Evolutionary conservation across 2,329 filamentous ascomycete species (phyloP), one percentile per base, ranked within the genome.

Genomic region (Stagonosporopsis rhizophila): DNA sequence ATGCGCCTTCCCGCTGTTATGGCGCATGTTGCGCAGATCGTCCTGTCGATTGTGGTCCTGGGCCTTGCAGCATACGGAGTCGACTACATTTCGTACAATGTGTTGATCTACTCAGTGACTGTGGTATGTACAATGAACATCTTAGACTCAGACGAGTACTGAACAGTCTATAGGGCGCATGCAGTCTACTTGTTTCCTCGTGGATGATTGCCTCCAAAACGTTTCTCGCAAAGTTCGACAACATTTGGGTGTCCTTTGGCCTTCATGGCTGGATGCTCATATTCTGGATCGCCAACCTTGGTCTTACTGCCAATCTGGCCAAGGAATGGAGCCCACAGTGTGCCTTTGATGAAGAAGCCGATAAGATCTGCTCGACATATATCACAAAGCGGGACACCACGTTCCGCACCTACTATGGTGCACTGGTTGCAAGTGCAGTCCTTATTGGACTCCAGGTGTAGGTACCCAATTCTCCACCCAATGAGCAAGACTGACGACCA

Each of bases 221-320:
- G 6, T 35, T 56, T 14, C 19, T 52, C 6, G 11, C 44, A n/a
- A 68, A 69, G 2, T 63, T 76, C 19, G 84, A 81, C 71, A 86
- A 85, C 69, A 82, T 82, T 71, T 85, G 82, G 79, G 80, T 81
- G 23, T 75, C 82, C 7, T 69, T 86, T 3, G 75, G 74, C 20
- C 73, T 86, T 34, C 83, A 86, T 59, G 77, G 82, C 19, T 77
- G 82, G 53, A 77, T 82, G 27, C 67, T 82, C 49, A 56, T 86
- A 52, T 81, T 86, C 69, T 87, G 83, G 84, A 72, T 83, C 32
- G 61, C 72, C 17, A 63, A 67, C 47, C 60, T 73, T 11, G 69
- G 62, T 23, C 61, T 72, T 7, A 58, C 70, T 17, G 65, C 68
- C 12, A 58, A 64, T 30, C 59, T 73, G 11, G 65, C 68, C 3